Base-by-base conservation (phyloP, 202 grass and related monocot species). In the Miscanthus sacchariflorus region DNA sequence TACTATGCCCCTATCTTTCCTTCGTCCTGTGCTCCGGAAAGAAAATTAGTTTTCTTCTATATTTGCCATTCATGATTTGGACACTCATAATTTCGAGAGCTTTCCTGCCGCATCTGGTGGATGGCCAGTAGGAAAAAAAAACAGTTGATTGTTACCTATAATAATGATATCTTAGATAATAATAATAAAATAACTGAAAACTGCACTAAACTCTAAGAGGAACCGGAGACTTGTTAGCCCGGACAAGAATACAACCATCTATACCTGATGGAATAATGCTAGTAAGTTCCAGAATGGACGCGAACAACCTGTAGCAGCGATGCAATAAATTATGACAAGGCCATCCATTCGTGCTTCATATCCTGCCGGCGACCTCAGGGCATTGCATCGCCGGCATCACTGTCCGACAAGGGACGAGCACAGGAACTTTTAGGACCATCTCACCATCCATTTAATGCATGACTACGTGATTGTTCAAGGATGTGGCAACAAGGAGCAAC, bases 121-220 rank as follows among this genome's bases (percentile, higher is more conserved):
- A 40, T 40, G 58, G 38, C 24, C 7, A 81, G 5, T 9, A 48
- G 49, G 76, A 71, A n/a, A 70, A 77, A 85, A 77, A 77, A 88
- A 66, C 14, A n/a, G 81, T 72, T 81, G 8, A 91, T 72, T 81
- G 19, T 4, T 9, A 8, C n/a, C 35, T 48, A 48, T 48, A 48
- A 48, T 48, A 14, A 14, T 48, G 46, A 13, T 48, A 48, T 48
- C 46, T 48, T 48, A 14, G 4, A 48, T 13, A 48, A 48, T 12
- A 46, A 18, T 23, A 76, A 17, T 75, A 30, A 64, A 39, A 66
- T 49, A 54, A 21, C 38, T 36, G 19, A 78, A 78, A 63, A 78
- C 6, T 40, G 7, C 74, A 12, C 49, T 52, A 13, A 46, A 76
- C 24, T 76, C 43, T 63, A 28, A 86, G 63, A 64, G 45, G 13